Evolutionary conservation across 352 stramenopile species (phyloP).

Genomic region (Phytophthora sp.): DNA sequence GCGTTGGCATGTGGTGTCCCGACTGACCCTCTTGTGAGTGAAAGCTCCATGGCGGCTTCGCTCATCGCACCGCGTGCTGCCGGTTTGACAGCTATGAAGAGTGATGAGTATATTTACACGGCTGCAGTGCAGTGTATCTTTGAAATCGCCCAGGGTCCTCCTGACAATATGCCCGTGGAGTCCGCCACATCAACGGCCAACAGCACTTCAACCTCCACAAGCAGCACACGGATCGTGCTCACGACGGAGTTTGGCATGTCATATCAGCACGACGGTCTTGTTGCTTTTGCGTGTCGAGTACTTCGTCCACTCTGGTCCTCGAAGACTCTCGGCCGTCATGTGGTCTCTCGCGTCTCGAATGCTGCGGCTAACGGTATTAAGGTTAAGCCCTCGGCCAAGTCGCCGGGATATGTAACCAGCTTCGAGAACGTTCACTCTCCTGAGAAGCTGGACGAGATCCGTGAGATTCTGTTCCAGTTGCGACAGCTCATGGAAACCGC

Average conservation of each 20-base stretch:
- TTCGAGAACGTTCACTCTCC: constrained; percentile 54
- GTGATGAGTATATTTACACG: constrained; percentile 81
- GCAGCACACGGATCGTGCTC: constrained; percentile 80
- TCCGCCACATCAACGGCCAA: constrained; percentile 32
- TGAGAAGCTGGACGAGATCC: constrained; percentile 72
- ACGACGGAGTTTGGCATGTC: constrained; percentile 89
- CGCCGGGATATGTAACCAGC: constrained; percentile 28
- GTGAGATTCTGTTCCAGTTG: constrained; percentile 84
- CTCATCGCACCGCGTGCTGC: constrained; percentile 49
- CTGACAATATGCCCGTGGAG: constrained; percentile 46
- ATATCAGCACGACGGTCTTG: constrained; percentile 85
- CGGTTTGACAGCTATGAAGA: constrained; percentile 53
- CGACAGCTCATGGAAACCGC: constrained; percentile 83
- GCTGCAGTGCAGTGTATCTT: constrained; percentile 85
- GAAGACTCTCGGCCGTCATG: constrained; percentile 61
- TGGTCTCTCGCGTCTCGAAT: constrained; percentile 36
- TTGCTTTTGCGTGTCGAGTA: constrained; percentile 83
- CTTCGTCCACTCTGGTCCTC: constrained; percentile 76
- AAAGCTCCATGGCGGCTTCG: constrained; percentile 58
- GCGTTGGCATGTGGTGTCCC: constrained; percentile 85
- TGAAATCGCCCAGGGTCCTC: constrained; percentile 68
- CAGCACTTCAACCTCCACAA: constrained; percentile 26
- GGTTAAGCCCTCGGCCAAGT: constrained; percentile 34
- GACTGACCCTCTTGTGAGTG: constrained; percentile 72
- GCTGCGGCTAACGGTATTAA: constrained; percentile 17